Base-by-base conservation (phyloP, 2,329 filamentous ascomycete species). In the Daldinia sp. region DNA sequence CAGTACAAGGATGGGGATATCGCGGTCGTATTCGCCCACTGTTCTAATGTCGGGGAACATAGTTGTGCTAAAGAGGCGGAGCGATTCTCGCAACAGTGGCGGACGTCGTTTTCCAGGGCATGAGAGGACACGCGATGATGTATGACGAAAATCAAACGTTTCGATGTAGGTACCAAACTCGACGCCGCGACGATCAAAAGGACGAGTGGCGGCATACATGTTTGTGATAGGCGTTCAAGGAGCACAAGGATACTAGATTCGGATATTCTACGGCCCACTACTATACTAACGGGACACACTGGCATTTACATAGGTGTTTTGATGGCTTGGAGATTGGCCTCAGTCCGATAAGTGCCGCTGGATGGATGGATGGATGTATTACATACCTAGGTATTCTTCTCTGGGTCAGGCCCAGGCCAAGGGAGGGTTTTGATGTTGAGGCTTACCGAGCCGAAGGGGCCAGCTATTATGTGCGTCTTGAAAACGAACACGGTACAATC, bases 1-100 rank as follows among this genome's bases (percentile, higher is more conserved):
- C 84, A 87, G 54, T 98, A 94, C 79, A 88, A 91, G 76, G 89
- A 94, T 7, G 95, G 94, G 35, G 94, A 98, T 77, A 90, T 98
- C 65, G 86, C 97, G 0, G 89, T 97, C 68, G 89, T 91, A 65
- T 93, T 98, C 75, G 84, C 88, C 23, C 90, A 89, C 59, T 99
- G 96, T 79, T 86, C 89, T 41, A 65, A 70, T 63, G 74, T 77
- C 3, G 83, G 83, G 10, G 81, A 83, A 41, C 82, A 88, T 56
- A 88, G 87, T 72, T 98, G 96, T 79, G 89, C 90, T 69, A 86
- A 87, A 60, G 91, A 95, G 78, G 89, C 94, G 73, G 83, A 83
- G 58, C 79, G 76, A 30, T 89, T 84, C 74, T 80, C 81, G 68
- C 77, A 84, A 57, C 80, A 82, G 63, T 86, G 86, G 84, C 82